Base-by-base conservation (phyloP, 352 stramenopile species). In the Phytophthora sansomeana region DNA sequence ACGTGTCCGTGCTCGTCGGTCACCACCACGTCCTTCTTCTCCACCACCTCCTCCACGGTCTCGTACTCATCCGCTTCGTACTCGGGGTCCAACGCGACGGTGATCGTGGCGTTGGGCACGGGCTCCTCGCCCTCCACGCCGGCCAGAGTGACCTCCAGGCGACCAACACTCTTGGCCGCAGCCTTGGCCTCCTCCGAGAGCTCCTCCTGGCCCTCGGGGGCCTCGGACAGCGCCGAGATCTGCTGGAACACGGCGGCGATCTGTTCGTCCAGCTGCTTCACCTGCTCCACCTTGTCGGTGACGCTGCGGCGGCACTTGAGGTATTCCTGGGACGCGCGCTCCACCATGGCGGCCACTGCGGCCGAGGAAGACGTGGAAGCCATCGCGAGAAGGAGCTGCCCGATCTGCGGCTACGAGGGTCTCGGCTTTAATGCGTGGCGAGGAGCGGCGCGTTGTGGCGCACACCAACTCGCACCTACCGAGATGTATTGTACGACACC, bases 311-410 rank as follows among this genome's bases (percentile, higher is more conserved):
- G 85, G 67, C 87, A 92, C 58, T 89, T 77, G 52, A 95, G 71
- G 69, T 95, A 95, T 61, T 94, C 77, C 68, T 92, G 82, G 41
- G 85, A 94, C 43, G 83, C 78, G 44, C 89, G 83, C 68, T 95
- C 82, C 60, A 91, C 74, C 69, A 90, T 80, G 64, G 78, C 75
- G n/a, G 81, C 74, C 56, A 85, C 82, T 56, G 69, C 66, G 46
- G 78, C 58, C 41, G 77, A 83, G 11, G 81, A 83, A 38, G 74
- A 74, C 30, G 72, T 69, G 14, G 78, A 81, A 56, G 81, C 77
- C 82, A 91, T 90, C 17, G 47, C 38, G n/a, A n/a, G 19, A 42
- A 10, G 35, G 28, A 24, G 35, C 16, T 41, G 50, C 44, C 50
- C 30, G 35, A 43, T 62, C 44, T 58, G 63, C 57, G 57, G 63